Base-by-base conservation (phyloP, 106 monocot genomes). In the Dioscorea zingiberensis region DNA sequence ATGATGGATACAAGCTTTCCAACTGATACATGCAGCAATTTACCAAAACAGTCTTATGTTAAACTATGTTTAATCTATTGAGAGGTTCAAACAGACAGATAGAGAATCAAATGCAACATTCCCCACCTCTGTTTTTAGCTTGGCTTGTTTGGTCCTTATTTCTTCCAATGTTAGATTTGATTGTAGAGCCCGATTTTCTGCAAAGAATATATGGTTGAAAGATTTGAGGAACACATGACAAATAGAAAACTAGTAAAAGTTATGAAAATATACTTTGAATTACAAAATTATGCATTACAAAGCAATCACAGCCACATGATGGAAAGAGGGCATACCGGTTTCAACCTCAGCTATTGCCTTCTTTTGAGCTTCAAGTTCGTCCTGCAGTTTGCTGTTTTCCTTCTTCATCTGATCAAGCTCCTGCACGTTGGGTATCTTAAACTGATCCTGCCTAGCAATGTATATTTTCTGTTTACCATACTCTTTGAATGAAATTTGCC, bases 391-490 rank as follows among this genome's bases (percentile, higher is more conserved):
- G 58, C 58, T 58, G 65, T 91, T 95, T 63, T 75, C 76, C 66
- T 85, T 82, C 76, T 94, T 91, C 95, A 95, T 91, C 58, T 88
- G 74, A 24, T 91, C 95, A 44, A 95, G 78, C 72, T 95, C 95
- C 73, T 91, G 73, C 25, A 55, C 69, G 68, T 86, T 91, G 46
- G 84, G 95, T 67, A 95, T 91, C 25, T 91, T 72, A 63, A 91
- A 95, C 54, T 91, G 91, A 77, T 95, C 95, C 77, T 95, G 95
- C 59, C 85, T 72, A 61, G 95, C 91, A 63, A 97, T 21, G 68
- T 91, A 91, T 55, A 97, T 88, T 55, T 92, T 97, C 67, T 97
- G 95, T 48, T 97, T 97, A 19, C 95, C 91, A 76, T 91, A 97
- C 68, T 97, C 95, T 60, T 97, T 97, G 47, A 83, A 97, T 44